Evolutionary conservation across 2,329 filamentous ascomycete species (phyloP), one percentile per base, ranked within the genome.

Genomic region (Penicillium sp.): DNA sequence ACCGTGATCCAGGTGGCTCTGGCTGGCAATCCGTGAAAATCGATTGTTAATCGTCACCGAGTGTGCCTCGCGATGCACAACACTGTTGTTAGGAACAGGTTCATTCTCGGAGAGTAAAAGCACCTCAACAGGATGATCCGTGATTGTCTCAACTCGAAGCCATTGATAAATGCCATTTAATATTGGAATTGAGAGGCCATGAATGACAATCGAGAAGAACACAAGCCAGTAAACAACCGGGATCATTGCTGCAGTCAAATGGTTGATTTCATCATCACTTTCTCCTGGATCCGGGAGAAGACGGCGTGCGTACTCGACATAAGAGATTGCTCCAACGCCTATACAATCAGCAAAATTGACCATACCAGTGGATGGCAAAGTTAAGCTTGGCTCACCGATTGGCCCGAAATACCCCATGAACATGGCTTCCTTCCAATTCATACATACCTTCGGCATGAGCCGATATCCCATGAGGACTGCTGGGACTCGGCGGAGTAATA

Each of bases 361-460:
- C 2, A 52, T 28, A 10, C 10, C 24, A 28, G 5, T 2, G 21
- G 8, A 13, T n/a, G 21, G 16, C 2, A 9, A 5, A 11, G 21
- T 16, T 21, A n/a, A n/a, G 13, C 10, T 18, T 5, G 11, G 52
- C 64, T 39, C 59, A 72, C 69, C 71, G 39, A 79, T 78, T 13
- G 75, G 77, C 1, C 74, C 76, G 56, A 78, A 78, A 55, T 85
- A 85, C 0, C 83, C 83, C 81, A 86, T 83, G 54, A 86, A 86
- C 0, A 86, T 62, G 0, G 83, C 83, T 55, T 86, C 83, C 59
- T 80, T 82, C 75, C 79, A 84, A 61, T 77, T 71, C n/a, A 76
- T 76, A 52, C 80, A 77, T 0, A 79, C 75, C 2, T 71, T 70
- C 0, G 82, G 81, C 79, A 86, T 83, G 6, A 83, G 70, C 59